These are phyloP conservation scores for Lepidium didymum DNA, from an alignment of 345 rosid genomes.

Conservation along the genomic window DNA sequence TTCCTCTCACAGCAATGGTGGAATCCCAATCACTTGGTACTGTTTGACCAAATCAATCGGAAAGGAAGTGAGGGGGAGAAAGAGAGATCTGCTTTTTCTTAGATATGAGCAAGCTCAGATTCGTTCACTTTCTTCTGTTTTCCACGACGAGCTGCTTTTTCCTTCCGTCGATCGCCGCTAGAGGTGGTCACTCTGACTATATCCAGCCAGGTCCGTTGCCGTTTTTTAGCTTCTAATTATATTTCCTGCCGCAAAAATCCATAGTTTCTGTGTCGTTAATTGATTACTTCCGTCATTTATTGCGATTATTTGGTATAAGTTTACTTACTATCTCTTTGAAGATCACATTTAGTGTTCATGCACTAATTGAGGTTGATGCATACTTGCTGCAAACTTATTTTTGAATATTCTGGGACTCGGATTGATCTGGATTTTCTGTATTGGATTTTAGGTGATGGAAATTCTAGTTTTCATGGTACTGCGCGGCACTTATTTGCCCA, in stretches of 20 bases:
- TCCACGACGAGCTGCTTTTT: conserved; percentile 20
- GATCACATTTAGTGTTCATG: not conserved
- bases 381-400: not conserved
- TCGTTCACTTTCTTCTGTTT: not conserved
- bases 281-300: conserved; percentile 1
- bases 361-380: not conserved
- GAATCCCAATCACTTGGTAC: not conserved
- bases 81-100: not conserved
- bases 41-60: conserved; percentile 2
- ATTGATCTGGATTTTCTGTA: not conserved
- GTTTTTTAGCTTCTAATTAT: not conserved
- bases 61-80: not conserved
- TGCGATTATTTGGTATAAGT: not conserved
- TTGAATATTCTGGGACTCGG: not conserved
- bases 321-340: not conserved
- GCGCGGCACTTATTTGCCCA: conserved; percentile 40
- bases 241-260: not conserved
- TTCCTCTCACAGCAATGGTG: not conserved
- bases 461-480: conserved; percentile 22
- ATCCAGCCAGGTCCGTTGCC: conserved; percentile 33
- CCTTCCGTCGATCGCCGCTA: conserved; percentile 24
- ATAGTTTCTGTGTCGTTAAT: not conserved
- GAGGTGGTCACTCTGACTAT: conserved; percentile 38
- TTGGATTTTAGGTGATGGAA: conserved; percentile 25
- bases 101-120: conserved; percentile 17